A percentile compares a stretch with the other conserved stretches of the same genome.
These are phyloP conservation scores for Phytomonas sp. DNA, from an alignment of 208 protist species.

Conservation along the genomic window DNA sequence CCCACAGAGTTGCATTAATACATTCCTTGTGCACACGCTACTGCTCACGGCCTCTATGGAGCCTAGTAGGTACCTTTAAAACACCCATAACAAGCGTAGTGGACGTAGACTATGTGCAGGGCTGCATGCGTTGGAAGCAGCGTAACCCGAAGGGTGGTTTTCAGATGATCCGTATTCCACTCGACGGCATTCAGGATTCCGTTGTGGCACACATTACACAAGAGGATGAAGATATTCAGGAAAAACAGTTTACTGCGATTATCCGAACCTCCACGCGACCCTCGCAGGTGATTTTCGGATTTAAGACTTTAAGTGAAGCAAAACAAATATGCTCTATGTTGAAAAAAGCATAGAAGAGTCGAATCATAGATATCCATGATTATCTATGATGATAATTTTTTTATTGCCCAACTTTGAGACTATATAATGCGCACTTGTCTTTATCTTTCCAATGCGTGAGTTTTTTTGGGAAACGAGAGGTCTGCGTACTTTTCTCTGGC, in stretches of 20 bases:
- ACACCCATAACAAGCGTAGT: conserved; percentile 51
- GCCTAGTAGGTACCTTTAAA: conserved; percentile 80
- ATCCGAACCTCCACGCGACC: conserved; percentile 57
- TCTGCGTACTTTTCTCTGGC: not conserved
- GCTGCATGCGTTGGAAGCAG: conserved; percentile 62
- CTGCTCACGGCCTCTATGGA: conserved; percentile 63
- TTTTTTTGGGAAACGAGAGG: not conserved
- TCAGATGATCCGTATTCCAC: conserved; percentile 46
- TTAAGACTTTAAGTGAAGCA: conserved; percentile 42
- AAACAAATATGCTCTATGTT: conserved; percentile 37
- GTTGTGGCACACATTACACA: conserved; percentile 32
- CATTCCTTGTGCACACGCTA: conserved; percentile 12
- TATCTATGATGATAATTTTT: conserved; percentile 9
- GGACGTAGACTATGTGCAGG: conserved; percentile 39
- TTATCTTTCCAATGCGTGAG: not conserved
- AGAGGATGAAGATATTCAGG: conserved; percentile 35
- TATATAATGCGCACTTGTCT: not conserved
- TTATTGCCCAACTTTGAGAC: not conserved
- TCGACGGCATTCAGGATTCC: conserved; percentile 35
- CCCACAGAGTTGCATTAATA: not conserved
- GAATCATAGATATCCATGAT: not conserved
- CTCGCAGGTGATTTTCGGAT: conserved; percentile 78
- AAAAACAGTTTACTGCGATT: conserved; percentile 48
- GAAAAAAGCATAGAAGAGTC: conserved; percentile 6
- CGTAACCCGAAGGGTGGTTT: conserved; percentile 61